Percentiles rank a stretch among this genome's conserved stretches.
Evolutionary conservation across 495 filamentous ascomycete species (phyloP).

Genomic region (Neurospora discreta): DNA sequence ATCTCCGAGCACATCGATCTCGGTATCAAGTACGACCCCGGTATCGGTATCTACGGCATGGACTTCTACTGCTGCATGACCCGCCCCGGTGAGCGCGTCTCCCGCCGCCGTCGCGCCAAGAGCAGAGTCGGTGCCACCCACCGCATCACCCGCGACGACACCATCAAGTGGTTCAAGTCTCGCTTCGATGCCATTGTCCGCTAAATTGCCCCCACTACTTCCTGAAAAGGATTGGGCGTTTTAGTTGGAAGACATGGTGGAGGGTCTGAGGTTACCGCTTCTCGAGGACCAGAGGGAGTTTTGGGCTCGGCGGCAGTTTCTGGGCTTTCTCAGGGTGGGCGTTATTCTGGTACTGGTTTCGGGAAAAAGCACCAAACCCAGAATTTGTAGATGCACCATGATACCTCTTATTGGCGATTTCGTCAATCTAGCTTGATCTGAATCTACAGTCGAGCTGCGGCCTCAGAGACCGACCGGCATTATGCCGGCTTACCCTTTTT

Average conservation of each 20-base stretch:
- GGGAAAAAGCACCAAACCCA: background rate
- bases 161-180: conserved; percentile 99
- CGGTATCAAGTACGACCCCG: conserved; percentile 99
- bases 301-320: conserved; percentile 4
- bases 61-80: conserved; percentile 99
- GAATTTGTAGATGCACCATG: conserved; percentile 15
- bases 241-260: conserved; percentile 19
- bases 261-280: conserved; percentile 13
- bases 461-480: conserved; percentile 54
- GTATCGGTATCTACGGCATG: conserved; percentile 99
- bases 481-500: conserved; percentile 41
- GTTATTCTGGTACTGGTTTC: conserved; percentile 3
- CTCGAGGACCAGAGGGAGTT: conserved; percentile 9
- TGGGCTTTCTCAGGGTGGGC: conserved; percentile 10
- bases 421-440: conserved; percentile 31
- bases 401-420: conserved; percentile 19
- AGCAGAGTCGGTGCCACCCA: conserved; percentile 75
- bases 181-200: conserved; percentile 97
- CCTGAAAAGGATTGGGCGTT: conserved; percentile 16
- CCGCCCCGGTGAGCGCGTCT: conserved; percentile 94
- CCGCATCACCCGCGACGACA: conserved; percentile 86
- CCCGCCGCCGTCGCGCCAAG: conserved; percentile 85
- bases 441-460: conserved; percentile 42
- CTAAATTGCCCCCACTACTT: conserved; percentile 39
- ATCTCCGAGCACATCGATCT: conserved; percentile 99